These are phyloP conservation scores for Aspergillus baeticus DNA, from an alignment of 495 filamentous ascomycete genomes.

Conservation along the genomic window DNA sequence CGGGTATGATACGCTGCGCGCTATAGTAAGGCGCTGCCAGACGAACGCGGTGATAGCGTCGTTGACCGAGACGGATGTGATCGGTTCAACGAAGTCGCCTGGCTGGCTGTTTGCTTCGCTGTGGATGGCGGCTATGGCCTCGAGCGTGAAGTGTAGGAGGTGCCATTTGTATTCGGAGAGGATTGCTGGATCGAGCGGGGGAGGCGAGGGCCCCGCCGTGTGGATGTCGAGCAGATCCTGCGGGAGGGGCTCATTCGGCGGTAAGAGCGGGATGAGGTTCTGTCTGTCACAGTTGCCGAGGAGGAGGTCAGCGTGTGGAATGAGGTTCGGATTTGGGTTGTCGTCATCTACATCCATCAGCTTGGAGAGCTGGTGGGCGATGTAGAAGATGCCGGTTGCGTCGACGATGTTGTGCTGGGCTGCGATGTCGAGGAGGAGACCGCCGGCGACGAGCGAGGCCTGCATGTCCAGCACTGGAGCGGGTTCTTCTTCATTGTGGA, in stretches of 20 bases:
- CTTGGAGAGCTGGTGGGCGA: slow-evolving; percentile 27
- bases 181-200: neutral
- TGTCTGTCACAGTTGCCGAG: slow-evolving; percentile 34
- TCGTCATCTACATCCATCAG: neutral
- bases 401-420: slow-evolving; percentile 46
- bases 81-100: neutral
- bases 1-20: slow-evolving; percentile 13
- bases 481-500: slow-evolving; percentile 24
- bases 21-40: slow-evolving; percentile 33
- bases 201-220: neutral
- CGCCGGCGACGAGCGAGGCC: slow-evolving; percentile 36
- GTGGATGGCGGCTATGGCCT: slow-evolving; percentile 17
- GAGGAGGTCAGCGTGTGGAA: slow-evolving; percentile 21
- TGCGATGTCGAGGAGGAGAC: slow-evolving; percentile 28
- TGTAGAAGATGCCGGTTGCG: slow-evolving; percentile 33
- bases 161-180: slow-evolving; percentile 18
- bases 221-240: neutral
- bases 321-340: slow-evolving; percentile 2
- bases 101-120: slow-evolving; percentile 15
- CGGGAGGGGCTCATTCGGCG: slow-evolving; percentile 22
- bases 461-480: slow-evolving; percentile 34
- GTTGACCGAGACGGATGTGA: slow-evolving; percentile 40
- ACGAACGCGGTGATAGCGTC: slow-evolving; percentile 53
- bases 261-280: slow-evolving; percentile 31
- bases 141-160: slow-evolving; percentile 23